Conservation (phyloP, 805 yeast species). For the Kodamaea sagamina region DNA sequence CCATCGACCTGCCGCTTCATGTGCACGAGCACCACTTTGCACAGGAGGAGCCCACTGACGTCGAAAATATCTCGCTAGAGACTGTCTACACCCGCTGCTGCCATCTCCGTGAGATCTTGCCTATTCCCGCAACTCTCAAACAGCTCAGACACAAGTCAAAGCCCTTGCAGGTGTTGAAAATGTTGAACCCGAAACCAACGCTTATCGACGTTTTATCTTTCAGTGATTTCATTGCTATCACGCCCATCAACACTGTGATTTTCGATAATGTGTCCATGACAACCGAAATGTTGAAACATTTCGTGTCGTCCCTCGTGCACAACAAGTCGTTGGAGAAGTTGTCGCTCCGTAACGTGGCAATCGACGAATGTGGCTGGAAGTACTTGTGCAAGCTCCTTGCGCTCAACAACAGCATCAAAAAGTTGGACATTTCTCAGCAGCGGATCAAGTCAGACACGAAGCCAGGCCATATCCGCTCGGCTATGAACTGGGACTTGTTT, state of each 20-base stretch:
- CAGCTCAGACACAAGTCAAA: slow-evolving; percentile 52
- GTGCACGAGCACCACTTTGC: slow-evolving; percentile 55
- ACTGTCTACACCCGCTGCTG: slow-evolving; percentile 52
- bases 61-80: slow-evolving; percentile 33
- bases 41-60: slow-evolving; percentile 19
- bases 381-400: slow-evolving; percentile 51
- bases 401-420: slow-evolving; percentile 44
- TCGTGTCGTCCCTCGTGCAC: slow-evolving; percentile 47
- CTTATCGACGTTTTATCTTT: slow-evolving; percentile 58
- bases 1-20: slow-evolving; percentile 74
- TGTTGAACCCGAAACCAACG: slow-evolving; percentile 60
- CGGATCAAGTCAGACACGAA: slow-evolving; percentile 49
- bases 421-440: slow-evolving; percentile 60
- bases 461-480: slow-evolving; percentile 37
- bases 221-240: slow-evolving; percentile 57
- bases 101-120: slow-evolving; percentile 50
- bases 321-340: slow-evolving; percentile 51
- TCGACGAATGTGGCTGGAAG: slow-evolving; percentile 53
- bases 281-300: slow-evolving; percentile 53
- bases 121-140: slow-evolving; percentile 53
- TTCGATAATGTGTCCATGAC: slow-evolving; percentile 59
- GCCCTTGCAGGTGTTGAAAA: slow-evolving; percentile 55
- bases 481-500: slow-evolving; percentile 57
- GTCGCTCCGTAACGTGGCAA: slow-evolving; percentile 56
- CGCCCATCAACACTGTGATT: slow-evolving; percentile 55